A percentile compares a stretch with the other conserved stretches of the same genome.
These are phyloP conservation scores for Kodamaea anthophila DNA, from an alignment of 1,139 yeast genomes.

Conservation along the genomic window DNA sequence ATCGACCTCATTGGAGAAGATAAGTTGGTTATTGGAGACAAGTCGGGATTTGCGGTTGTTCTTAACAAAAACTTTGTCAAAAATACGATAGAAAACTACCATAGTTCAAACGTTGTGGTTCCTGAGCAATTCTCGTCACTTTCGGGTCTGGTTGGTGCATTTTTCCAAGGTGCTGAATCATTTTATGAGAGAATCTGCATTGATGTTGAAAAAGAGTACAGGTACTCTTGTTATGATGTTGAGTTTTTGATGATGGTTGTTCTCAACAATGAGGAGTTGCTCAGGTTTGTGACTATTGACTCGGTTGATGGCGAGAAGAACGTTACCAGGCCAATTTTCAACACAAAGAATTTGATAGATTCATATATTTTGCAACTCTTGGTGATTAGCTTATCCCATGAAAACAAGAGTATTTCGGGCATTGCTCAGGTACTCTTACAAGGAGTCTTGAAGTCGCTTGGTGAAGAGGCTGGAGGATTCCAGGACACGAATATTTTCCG, in stretches of 20 bases:
- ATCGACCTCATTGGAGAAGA: constrained; percentile 37
- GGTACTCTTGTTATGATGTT: constrained; percentile 46
- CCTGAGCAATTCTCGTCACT: constrained; percentile 1
- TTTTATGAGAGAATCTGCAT: constrained; percentile 16
- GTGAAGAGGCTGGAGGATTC: constrained; percentile 26
- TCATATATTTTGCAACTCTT: constrained; percentile 53
- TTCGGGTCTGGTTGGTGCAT: constrained; percentile 3
- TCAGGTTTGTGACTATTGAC: constrained; percentile 23
- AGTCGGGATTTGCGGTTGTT: constrained; percentile 45
- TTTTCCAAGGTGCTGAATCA: constrained; percentile 17
- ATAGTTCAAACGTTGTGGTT: not conserved
- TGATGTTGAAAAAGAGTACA: constrained; percentile 14
- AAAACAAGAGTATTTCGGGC: constrained; percentile 10
- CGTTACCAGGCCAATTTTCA: constrained; percentile 22
- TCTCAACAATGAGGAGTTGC: constrained; percentile 57
- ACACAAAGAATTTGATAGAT: constrained; percentile 54
- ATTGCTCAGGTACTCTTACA: constrained; percentile 34
- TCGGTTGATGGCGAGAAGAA: constrained; percentile 10
- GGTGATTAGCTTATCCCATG: constrained; percentile 40
- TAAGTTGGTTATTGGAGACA: constrained; percentile 44
- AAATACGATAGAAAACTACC: constrained; percentile 36
- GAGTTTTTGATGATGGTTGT: constrained; percentile 53
- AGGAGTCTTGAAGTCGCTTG: constrained; percentile 35
- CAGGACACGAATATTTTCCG: constrained; percentile 56
- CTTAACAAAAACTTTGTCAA: constrained; percentile 48